Conservation (phyloP, 768 basidiomycete genomes). For the Hortiboletus campestris region DNA sequence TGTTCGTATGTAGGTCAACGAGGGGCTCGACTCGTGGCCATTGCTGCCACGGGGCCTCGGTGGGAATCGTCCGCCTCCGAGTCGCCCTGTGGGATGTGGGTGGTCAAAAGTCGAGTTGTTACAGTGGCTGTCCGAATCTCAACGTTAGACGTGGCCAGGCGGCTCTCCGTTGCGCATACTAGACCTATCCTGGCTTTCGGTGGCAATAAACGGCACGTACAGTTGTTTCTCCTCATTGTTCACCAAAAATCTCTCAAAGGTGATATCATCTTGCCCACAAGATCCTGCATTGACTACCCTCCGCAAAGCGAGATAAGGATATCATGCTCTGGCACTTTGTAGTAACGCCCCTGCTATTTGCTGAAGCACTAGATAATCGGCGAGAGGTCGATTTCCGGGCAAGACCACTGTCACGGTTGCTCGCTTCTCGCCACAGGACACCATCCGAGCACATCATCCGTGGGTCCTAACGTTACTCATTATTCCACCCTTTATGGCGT, state of each 20-base stretch:
- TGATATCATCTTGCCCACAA: neutral
- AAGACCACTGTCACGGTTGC: neutral
- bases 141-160: neutral
- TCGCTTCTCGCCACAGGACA: constrained; percentile 1
- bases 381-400: no score
- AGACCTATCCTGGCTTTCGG: neutral
- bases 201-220: neutral
- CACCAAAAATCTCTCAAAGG: neutral
- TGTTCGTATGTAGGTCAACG: constrained; percentile 7
- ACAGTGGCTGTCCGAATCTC: neutral
- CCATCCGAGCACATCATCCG: constrained; percentile 1
- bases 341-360: neutral
- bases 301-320: neutral
- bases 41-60: constrained; percentile 8
- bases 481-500: neutral
- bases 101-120: constrained; percentile 5
- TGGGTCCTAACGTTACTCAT: constrained; percentile 11
- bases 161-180: neutral
- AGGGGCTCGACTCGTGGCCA: constrained; percentile 11
- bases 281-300: neutral
- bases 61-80: neutral
- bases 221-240: neutral
- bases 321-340: neutral
- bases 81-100: constrained; percentile 9
- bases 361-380: constrained; percentile 1